phyloP scores from a whole-genome alignment of 1,139 yeast species.

The Blastobotrys capitulatus region DNA sequence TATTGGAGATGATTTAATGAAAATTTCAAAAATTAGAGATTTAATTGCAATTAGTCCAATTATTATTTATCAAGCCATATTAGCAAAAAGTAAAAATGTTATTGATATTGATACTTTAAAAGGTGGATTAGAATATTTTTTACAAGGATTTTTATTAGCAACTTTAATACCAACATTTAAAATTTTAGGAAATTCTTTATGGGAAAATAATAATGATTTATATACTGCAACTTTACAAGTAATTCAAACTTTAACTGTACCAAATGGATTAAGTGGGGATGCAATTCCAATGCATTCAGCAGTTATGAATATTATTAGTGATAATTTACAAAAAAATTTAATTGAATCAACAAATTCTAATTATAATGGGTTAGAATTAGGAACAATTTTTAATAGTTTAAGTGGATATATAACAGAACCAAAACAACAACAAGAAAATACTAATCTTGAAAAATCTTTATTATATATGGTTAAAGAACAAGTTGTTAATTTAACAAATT shows the following conservation, averaged over 20 bases:
- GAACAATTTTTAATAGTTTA: not conserved
- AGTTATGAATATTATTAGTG: slow-evolving; percentile 6
- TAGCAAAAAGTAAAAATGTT: slow-evolving; percentile 52
- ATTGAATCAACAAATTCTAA: slow-evolving; percentile 6
- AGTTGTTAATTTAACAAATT: slow-evolving; percentile 21
- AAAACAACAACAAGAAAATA: not conserved
- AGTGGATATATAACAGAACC: not conserved
- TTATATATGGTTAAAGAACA: slow-evolving; percentile 21
- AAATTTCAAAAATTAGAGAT: slow-evolving; percentile 61
- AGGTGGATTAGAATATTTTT: slow-evolving; percentile 60
- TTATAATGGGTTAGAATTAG: not conserved
- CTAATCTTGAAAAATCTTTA: not conserved
- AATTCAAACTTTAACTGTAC: slow-evolving; percentile 31
- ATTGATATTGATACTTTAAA: slow-evolving; percentile 46
- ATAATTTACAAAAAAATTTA: slow-evolving; percentile 3
- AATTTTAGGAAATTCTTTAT: slow-evolving; percentile 36
- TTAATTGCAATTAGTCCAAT: slow-evolving; percentile 65
- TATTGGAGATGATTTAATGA: slow-evolving; percentile 74
- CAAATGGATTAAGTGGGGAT: slow-evolving; percentile 36
- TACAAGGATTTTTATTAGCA: slow-evolving; percentile 52
- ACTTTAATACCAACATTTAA: slow-evolving; percentile 42
- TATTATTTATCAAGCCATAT: slow-evolving; percentile 66
- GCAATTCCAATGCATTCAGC: slow-evolving; percentile 22
- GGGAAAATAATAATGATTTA: slow-evolving; percentile 31
- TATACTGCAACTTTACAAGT: slow-evolving; percentile 30